phyloP scores from a whole-genome alignment of 1,284 basidiomycete genomes.

The Microbotryum intermedium region DNA sequence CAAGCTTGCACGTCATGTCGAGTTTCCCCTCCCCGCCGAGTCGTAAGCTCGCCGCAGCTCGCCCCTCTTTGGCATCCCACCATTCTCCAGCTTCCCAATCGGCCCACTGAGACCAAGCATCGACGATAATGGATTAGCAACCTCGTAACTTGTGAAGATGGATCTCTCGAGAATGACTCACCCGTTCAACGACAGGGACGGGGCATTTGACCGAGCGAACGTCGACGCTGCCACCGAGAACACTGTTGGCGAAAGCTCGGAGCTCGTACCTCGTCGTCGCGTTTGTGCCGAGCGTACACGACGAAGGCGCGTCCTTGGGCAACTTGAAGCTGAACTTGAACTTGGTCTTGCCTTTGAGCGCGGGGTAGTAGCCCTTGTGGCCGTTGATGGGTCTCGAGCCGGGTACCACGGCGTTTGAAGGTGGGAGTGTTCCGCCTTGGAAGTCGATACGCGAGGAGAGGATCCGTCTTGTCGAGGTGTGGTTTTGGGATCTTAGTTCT shows the following conservation, averaged over 20 bases:
- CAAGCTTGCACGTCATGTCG: constrained; percentile 10
- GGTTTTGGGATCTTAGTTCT: constrained; percentile 34
- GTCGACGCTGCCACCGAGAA: constrained; percentile 25
- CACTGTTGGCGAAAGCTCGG: constrained; percentile 26
- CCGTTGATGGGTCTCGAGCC: constrained; percentile 12
- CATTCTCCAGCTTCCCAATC: constrained; percentile 19
- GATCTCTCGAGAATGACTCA: constrained; percentile 1
- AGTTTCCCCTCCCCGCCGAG: constrained; percentile 14
- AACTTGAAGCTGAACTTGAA: constrained; percentile 34
- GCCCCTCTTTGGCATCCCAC: constrained; percentile 6
- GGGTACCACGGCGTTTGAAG: constrained; percentile 32
- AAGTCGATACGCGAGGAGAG: constrained; percentile 30
- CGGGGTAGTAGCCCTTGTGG: constrained; percentile 27
- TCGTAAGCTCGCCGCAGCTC: constrained; percentile 5
- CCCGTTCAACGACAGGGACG: constrained; percentile 3
- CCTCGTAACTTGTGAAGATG: too few relatives aligned
- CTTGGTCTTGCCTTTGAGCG: constrained; percentile 34
- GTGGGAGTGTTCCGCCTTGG: constrained; percentile 32
- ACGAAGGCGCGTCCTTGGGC: constrained; percentile 30
- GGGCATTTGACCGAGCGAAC: background rate
- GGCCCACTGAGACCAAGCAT: constrained; percentile 6
- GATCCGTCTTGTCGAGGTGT: constrained; percentile 33
- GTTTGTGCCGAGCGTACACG: constrained; percentile 30
- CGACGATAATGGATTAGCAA: too few relatives aligned
- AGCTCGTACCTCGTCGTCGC: constrained; percentile 31